A percentile compares a stretch with the other conserved stretches of the same genome.
Conservation (phyloP, 2,329 filamentous ascomycete species). For the Trichophyton rubrum region DNA sequence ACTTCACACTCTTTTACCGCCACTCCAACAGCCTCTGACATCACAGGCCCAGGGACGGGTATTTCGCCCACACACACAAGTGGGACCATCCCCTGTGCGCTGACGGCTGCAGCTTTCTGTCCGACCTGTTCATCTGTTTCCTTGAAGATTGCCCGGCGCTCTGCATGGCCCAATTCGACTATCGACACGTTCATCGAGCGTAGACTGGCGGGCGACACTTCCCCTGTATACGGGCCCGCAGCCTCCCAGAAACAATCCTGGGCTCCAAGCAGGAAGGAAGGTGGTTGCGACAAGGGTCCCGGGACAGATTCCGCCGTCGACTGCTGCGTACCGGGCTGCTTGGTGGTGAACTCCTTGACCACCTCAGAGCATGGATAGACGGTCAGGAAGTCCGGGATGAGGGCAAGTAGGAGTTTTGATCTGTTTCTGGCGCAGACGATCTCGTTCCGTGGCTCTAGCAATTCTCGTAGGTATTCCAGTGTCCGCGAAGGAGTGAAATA, state of each 20-base stretch:
- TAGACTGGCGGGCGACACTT: conserved; percentile 58
- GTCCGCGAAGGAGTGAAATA: conserved; percentile 58
- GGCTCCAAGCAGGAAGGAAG: conserved; percentile 53
- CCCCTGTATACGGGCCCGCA: conserved; percentile 62
- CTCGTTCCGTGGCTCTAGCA: conserved; percentile 38
- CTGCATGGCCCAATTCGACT: conserved; percentile 71
- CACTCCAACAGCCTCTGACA: conserved; percentile 37
- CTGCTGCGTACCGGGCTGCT: conserved; percentile 8
- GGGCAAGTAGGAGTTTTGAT: conserved; percentile 54
- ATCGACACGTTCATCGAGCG: conserved; percentile 55
- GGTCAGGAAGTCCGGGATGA: conserved; percentile 66
- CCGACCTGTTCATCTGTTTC: conserved; percentile 60
- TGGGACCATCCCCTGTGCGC: conserved; percentile 58
- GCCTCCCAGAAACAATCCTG: conserved; percentile 64
- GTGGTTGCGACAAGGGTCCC: conserved; percentile 24
- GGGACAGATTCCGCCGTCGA: conserved; percentile 20
- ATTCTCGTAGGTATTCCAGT: conserved; percentile 38
- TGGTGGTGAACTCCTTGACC: conserved; percentile 20
- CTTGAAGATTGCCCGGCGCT: conserved; percentile 57
- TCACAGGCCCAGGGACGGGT: conserved; percentile 37
- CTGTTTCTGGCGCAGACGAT: conserved; percentile 32
- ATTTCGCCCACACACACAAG: conserved; percentile 71
- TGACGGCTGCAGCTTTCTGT: conserved; percentile 56
- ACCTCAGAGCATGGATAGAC: conserved; percentile 39
- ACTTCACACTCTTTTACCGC: conserved; percentile 54